A percentile compares a stretch with the other conserved stretches of the same genome.
Conservation (phyloP, 345 rosid species). For the Lepidium africanum region DNA sequence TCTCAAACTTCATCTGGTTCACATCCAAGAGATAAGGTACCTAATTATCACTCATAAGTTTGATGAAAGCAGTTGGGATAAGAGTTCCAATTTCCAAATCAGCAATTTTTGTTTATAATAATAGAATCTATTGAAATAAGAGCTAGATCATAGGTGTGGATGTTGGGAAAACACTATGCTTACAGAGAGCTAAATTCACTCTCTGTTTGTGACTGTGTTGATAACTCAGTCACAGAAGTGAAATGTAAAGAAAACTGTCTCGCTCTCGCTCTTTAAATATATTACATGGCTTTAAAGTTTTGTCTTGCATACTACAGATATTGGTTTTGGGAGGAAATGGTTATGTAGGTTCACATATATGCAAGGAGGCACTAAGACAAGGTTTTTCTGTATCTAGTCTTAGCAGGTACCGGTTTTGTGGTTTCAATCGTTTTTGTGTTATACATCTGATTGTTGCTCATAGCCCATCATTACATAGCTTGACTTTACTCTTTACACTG, state of each 20-base stretch:
- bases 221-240: neutral
- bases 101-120: neutral
- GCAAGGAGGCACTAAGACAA: slow-evolving; percentile 30
- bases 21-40: slow-evolving; percentile 19
- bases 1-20: slow-evolving; percentile 16
- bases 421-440: neutral
- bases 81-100: neutral
- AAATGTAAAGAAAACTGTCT: neutral
- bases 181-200: neutral
- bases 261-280: neutral
- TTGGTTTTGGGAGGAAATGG: slow-evolving; percentile 35
- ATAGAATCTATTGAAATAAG: neutral
- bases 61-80: neutral
- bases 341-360: slow-evolving; percentile 32
- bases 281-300: neutral
- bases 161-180: neutral
- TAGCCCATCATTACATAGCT: neutral
- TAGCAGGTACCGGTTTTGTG: slow-evolving; percentile 13
- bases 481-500: neutral
- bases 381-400: slow-evolving; percentile 34
- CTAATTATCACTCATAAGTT: neutral
- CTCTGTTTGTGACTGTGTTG: neutral
- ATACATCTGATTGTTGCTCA: neutral
- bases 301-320: slow-evolving; percentile 21
- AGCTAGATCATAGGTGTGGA: neutral